phyloP scores from a whole-genome alignment of 768 basidiomycete species.

The Agrocybe praecox region DNA sequence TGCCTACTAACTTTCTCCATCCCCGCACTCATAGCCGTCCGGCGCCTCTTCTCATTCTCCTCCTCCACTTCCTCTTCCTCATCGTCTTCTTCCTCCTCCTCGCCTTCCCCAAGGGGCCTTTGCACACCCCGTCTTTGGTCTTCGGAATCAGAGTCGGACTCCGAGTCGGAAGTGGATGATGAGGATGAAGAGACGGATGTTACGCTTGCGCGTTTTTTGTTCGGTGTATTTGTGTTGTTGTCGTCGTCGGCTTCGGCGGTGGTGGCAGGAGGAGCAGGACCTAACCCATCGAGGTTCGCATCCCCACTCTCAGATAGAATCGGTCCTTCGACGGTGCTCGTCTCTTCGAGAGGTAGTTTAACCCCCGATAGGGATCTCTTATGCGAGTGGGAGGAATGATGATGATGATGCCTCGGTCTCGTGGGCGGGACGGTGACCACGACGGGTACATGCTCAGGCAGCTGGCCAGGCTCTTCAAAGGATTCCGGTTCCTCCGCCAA shows the following conservation, averaged over 20 bases:
- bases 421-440: conserved; percentile 20
- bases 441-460: conserved; percentile 9
- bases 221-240: too few species aligned
- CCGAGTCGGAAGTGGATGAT: not conserved
- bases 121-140: too few species aligned
- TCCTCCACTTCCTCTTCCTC: not conserved
- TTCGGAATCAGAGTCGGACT: not conserved
- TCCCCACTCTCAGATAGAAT: too few species aligned
- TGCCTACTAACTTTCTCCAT: not conserved
- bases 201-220: not conserved
- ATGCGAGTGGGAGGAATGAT: not conserved
- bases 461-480: too few species aligned
- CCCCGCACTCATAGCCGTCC: not conserved
- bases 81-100: not conserved
- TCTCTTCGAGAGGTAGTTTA: too few species aligned
- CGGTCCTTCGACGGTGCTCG: too few species aligned
- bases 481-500: too few species aligned
- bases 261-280: too few species aligned
- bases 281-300: too few species aligned
- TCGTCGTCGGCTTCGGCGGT: too few species aligned
- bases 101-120: not conserved
- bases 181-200: not conserved
- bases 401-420: conserved; percentile 15
- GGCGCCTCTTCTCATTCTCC: not conserved
- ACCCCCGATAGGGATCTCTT: too few species aligned